Conservation (phyloP, 2,329 filamentous ascomycete genomes). For the Verruconis gallopava region DNA sequence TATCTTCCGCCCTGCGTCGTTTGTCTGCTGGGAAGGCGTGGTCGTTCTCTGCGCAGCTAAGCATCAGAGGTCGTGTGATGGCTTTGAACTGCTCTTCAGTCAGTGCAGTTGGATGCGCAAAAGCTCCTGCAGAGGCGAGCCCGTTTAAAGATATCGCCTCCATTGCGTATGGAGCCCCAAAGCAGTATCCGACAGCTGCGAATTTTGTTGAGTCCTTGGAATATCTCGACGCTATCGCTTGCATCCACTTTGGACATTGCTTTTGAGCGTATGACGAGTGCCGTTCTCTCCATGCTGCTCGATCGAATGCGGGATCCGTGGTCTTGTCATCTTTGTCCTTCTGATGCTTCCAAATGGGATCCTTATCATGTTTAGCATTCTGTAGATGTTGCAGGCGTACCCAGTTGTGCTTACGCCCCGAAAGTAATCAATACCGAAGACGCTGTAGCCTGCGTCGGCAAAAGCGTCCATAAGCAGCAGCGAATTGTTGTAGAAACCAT, state of each 20-base stretch:
- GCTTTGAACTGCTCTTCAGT: conserved; percentile 34
- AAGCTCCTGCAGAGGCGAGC: conserved; percentile 34
- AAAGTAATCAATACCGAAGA: conserved; percentile 35
- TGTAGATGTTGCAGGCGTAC: background rate
- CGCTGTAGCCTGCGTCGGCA: conserved; percentile 31
- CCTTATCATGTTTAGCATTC: conserved; percentile 16
- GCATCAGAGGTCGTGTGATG: conserved; percentile 27
- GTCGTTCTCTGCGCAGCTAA: conserved; percentile 35
- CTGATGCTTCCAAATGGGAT: conserved; percentile 32
- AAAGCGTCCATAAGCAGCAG: conserved; percentile 36
- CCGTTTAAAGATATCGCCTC: too few relatives aligned
- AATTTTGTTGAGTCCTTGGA: conserved; percentile 24
- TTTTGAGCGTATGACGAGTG: conserved; percentile 31
- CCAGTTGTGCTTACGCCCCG: conserved; percentile 22
- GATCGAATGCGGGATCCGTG: conserved; percentile 31
- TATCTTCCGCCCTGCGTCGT: conserved; percentile 30
- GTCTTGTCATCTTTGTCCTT: conserved; percentile 18
- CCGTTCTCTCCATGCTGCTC: conserved; percentile 36
- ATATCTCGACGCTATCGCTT: conserved; percentile 25
- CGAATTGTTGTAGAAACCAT: conserved; percentile 32
- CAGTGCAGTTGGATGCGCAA: conserved; percentile 39
- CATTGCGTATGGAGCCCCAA: conserved; percentile 33
- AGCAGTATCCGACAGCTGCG: conserved; percentile 30
- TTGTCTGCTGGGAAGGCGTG: conserved; percentile 29
- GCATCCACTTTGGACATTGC: conserved; percentile 33